Base-by-base conservation (phyloP, 768 basidiomycete genomes). In the Rhodotorula toruloides region DNA sequence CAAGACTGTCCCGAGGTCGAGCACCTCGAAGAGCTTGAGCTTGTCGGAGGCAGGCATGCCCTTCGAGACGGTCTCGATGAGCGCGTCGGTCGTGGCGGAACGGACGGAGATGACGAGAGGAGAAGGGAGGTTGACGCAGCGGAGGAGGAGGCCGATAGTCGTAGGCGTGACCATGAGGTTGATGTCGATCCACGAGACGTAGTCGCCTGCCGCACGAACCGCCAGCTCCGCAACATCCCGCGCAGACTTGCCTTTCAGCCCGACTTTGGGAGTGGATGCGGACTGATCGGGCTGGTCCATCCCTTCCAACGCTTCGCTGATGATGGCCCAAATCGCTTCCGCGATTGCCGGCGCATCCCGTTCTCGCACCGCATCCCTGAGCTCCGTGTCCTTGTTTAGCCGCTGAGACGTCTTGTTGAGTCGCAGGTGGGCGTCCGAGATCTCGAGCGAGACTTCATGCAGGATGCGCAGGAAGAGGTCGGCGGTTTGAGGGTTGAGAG, bases 111-210 rank as follows among this genome's bases (percentile, higher is more conserved):
- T 77, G 32, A 71, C 64, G 34, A 68, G 43, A 14, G 65, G 53
- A 17, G 87, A 86, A 1, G 84, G 79, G 74, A 92, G 88, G 22
- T 87, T 86, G 44, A 98, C 83, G 46, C 96, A 82, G 43, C 82
- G 84, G 76, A 93, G 91, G 49, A 96, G 82, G 42, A 98, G 80
- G 10, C 88, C 86, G 40, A 98, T 84, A 4, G 93, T 91, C 21
- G 83, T 84, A 19, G 89, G 90, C 3, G 93, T 97, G 65, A 99
- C 88, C 19, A 96, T 92, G 68, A 98, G 81, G 74, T 91, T 91
- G 72, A 99, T 93, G 75, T 99, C 96, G 72, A 98, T 88, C 96
- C 96, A 99, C 21, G 91, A 90, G 63, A 91, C 91, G 76, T 97
- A 98, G 37, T 91, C 90, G 8, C 85, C 89, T 77, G 93, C 90